phyloP scores from a whole-genome alignment of 139 green algal species.

The Ulvella scutata region DNA sequence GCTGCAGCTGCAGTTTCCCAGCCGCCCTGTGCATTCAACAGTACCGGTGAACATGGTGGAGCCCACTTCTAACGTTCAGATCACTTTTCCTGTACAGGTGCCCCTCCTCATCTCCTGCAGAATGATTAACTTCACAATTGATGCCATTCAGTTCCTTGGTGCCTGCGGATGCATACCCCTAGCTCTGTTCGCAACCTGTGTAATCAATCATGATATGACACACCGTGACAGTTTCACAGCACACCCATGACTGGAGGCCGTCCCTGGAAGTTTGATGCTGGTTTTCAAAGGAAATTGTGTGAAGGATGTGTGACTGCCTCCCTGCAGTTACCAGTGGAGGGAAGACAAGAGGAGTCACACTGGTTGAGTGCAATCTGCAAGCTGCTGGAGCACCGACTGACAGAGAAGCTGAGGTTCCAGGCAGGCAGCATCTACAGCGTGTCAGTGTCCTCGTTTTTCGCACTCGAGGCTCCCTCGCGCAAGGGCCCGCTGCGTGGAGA shows the following conservation, averaged over 20 bases:
- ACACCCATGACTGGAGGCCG: background rate
- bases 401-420: conserved; percentile 53
- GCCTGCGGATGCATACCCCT: no score
- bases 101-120: background rate
- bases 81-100: conserved; percentile 61
- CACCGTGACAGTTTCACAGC: background rate
- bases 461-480: conserved; percentile 29
- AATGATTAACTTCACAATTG: background rate
- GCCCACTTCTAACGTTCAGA: conserved; percentile 38
- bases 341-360: conserved; percentile 10
- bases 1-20: conserved; percentile 19
- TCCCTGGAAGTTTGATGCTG: conserved; percentile 22
- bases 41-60: conserved; percentile 40
- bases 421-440: conserved; percentile 46
- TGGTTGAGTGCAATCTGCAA: conserved; percentile 20
- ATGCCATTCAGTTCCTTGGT: no score
- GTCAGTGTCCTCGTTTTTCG: conserved; percentile 36
- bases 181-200: no score
- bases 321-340: background rate
- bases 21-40: conserved; percentile 4
- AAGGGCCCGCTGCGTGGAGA: conserved; percentile 32
- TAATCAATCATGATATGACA: background rate
- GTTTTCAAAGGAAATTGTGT: conserved; percentile 2
- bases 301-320: background rate
- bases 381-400: conserved; percentile 61